Evolutionary conservation across 139 green algal species (phyloP), one percentile per base, ranked within the genome.

Genomic region (Trebouxia sp.): DNA sequence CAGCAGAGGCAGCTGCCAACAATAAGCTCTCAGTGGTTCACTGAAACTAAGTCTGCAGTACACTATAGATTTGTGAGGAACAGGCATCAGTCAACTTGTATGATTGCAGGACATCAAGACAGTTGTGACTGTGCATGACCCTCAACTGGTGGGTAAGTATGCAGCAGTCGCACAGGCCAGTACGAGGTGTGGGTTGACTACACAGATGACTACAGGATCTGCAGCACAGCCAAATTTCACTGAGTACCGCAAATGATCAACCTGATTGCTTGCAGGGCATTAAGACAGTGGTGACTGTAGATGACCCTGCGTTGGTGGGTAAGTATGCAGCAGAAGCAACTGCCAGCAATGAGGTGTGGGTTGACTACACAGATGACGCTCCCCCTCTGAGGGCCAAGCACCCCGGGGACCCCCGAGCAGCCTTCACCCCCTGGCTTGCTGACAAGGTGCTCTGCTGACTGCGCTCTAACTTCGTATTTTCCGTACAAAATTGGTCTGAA

Each of bases 381-480:
- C 69, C 75, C 28, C 81, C 72, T 11, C 45, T 83, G 1, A 42
- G 74, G 35, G 47, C 65, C 37, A 67, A 83, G 50, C 80, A 85
- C 42, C 45, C 72, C 1, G 83, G 83, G 35, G 83, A 87, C 55
- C 53, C 58, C 37, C 66, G 83, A 7, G 83, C 83, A 35, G 83
- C 55, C 32, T 32, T 87, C 7, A 81, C 70, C 32, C 83, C 83
- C 14, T 87, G 82, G 56, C 67, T 85, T 37, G 83, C 83, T 14
- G 65, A 82, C 62, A 24, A 48, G 62, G 78, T 83, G 37, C 8
- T 10, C 12, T 17, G 5, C n/a, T 0, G 24, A 48, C 3, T n/a
- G n/a, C n/a, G n/a, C n/a, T n/a, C n/a, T n/a, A n/a, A n/a, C n/a
- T n/a, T n/a, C n/a, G n/a, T n/a, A n/a, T n/a, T n/a, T n/a, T n/a